These are phyloP conservation scores for Sugiyamaella pinicola DNA, from an alignment of 1,139 yeast species.

Conservation along the genomic window DNA sequence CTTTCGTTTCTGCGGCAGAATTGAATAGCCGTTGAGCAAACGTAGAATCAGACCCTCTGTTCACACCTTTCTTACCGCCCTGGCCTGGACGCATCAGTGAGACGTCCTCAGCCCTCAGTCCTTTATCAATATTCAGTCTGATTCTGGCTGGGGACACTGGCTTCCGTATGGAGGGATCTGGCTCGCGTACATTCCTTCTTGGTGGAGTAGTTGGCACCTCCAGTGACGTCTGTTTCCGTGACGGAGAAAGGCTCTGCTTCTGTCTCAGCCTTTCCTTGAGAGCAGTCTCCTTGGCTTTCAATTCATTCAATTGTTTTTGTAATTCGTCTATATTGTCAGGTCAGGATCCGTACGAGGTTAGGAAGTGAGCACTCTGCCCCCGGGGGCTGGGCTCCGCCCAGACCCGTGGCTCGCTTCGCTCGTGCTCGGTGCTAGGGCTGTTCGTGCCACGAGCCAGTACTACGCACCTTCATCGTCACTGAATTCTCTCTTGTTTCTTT, in stretches of 20 bases:
- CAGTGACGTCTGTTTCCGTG: background rate
- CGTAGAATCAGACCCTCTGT: background rate
- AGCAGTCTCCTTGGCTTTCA: conserved; percentile 19
- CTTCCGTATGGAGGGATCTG: background rate
- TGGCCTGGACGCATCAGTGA: conserved; percentile 20
- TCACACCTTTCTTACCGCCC: background rate
- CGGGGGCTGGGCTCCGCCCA: background rate
- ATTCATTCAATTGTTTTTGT: conserved; percentile 13
- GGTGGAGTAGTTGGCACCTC: conserved; percentile 20
- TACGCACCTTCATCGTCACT: conserved; percentile 13
- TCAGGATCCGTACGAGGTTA: no score
- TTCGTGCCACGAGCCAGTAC: no score
- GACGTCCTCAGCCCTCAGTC: conserved; percentile 26
- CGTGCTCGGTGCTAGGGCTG: no score
- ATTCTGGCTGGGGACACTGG: conserved; percentile 20
- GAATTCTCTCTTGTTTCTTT: background rate
- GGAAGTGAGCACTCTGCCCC: no score
- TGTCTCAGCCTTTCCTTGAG: conserved; percentile 1
- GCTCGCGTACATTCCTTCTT: background rate
- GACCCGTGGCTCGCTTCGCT: no score
- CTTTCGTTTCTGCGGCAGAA: conserved; percentile 8
- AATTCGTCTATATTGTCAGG: conserved; percentile 14
- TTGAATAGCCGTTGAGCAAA: conserved; percentile 10
- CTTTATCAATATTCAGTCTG: conserved; percentile 25
- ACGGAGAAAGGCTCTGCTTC: background rate